Evolutionary conservation across 73 alveolate species (phyloP).

Genomic region (Stentor coeruleus): DNA sequence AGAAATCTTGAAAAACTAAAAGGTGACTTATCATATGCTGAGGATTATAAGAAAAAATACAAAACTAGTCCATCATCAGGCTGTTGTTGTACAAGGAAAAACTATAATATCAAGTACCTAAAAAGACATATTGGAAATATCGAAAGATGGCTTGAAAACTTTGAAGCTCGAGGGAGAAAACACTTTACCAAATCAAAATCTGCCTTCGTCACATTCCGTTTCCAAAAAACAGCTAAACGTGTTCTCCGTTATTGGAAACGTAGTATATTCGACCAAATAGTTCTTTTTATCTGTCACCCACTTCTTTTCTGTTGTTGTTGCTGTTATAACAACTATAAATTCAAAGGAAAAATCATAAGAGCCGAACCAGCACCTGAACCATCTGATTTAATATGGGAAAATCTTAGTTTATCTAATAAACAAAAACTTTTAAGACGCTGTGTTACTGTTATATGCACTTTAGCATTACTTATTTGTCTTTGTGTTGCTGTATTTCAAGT

Average conservation of each 20-base stretch:
- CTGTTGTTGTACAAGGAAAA: neutral
- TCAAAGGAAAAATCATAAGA: neutral
- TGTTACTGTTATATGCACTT: conserved; percentile 24
- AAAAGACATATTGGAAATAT: neutral
- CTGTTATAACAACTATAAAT: neutral
- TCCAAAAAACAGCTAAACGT: neutral
- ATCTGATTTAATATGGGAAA: conserved; percentile 37
- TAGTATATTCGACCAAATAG: neutral
- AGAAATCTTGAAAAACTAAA: neutral
- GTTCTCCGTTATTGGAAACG: neutral
- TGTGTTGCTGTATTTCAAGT: neutral
- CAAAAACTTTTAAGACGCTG: conserved; percentile 3
- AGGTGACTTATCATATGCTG: neutral
- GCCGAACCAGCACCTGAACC: conserved; percentile 49
- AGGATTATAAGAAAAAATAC: conserved; percentile 24
- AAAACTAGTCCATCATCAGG: neutral
- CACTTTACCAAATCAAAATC: neutral
- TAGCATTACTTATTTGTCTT: conserved; percentile 26
- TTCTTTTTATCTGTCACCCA: neutral
- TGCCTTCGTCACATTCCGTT: conserved; percentile 17
- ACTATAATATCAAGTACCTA: neutral
- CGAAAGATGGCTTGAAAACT: conserved; percentile 12
- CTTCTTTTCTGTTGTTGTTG: neutral
- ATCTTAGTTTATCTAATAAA: conserved; percentile 11
- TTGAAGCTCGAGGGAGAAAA: neutral